Evolutionary conservation across 2,329 filamentous ascomycete species (phyloP), one percentile per base, ranked within the genome.

Genomic region (Botrytis tulipae): DNA sequence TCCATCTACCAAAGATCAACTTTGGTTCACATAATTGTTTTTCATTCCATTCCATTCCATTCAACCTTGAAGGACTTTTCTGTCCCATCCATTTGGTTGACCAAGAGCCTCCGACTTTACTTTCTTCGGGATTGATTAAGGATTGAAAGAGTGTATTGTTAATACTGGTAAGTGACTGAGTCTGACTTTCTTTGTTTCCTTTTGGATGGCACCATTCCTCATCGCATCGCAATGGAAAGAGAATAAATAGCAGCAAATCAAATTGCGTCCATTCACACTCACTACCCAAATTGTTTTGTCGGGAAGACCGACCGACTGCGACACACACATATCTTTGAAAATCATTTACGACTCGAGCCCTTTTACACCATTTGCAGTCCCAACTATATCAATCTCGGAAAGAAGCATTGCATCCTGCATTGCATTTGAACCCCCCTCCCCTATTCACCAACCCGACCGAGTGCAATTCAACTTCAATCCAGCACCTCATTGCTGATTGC

Each of bases 381-480:
- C 35, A 54, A 42, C 22, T 42, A 22, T 16, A 57, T 42, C 48
- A 68, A 68, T 25, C 35, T 42, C 35, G 25, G 48, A 54, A 29
- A 40, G 65, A 68, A 54, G n/a, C 62, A 46, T 65, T 22, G 25
- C 22, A 18, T 67, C 65, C 5, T 54, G n/a, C 62, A 48, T 66
- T 32, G 35, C 65, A 67, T 68, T 57, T n/a, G 25, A n/a, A 32
- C 10, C 5, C 29, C 37, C 48, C 48, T 68, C 66, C 48, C 66
- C 48, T 57, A 68, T 68, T 68, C 35, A 57, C 18, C 65, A 48
- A 51, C 46, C 37, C 16, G 35, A 37, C 35, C 48, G 10, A 32
- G 48, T 68, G 42, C 29, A 60, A 46, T 66, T 46, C 37, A 29
- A 25, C 42, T 44, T 37, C 57, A 29, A 10, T 59, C 46, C 60